Conservation (phyloP, 1,139 yeast genomes). For the Hansenula anomala region DNA sequence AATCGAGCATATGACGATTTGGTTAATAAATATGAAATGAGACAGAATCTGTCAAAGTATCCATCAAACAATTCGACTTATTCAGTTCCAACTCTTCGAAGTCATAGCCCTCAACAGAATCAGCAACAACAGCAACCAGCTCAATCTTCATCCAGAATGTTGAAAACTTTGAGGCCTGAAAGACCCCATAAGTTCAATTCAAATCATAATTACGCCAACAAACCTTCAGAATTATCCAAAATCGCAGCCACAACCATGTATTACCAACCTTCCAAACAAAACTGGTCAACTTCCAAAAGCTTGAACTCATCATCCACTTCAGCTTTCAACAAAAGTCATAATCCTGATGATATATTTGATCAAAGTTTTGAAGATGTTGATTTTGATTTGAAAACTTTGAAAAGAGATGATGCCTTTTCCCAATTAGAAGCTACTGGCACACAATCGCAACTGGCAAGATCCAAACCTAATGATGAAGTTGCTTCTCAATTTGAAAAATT, state of each 20-base stretch:
- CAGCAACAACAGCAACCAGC: too few relatives aligned
- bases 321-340: not conserved
- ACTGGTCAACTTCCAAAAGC: slow-evolving; percentile 33
- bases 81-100: slow-evolving; percentile 22
- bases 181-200: slow-evolving; percentile 14
- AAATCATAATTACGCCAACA: slow-evolving; percentile 16
- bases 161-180: slow-evolving; percentile 24
- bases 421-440: slow-evolving; percentile 28
- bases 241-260: slow-evolving; percentile 46
- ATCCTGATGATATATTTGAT: slow-evolving; percentile 18
- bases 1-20: slow-evolving; percentile 2
- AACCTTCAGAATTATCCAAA: slow-evolving; percentile 32
- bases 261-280: slow-evolving; percentile 24
- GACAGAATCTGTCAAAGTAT: slow-evolving; percentile 3
- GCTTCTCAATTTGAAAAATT: slow-evolving; percentile 3
- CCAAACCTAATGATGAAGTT: slow-evolving; percentile 4
- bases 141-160: slow-evolving; percentile 14
- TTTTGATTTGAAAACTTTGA: slow-evolving; percentile 21
- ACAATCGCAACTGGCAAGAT: slow-evolving; percentile 15
- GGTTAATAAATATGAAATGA: too few relatives aligned
- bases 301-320: slow-evolving; percentile 13
- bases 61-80: slow-evolving; percentile 10
- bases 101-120: slow-evolving; percentile 13
- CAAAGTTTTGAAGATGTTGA: slow-evolving; percentile 19
- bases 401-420: slow-evolving; percentile 28